A percentile compares a stretch with the other conserved stretches of the same genome.
These are phyloP conservation scores for Lizonia empirigonia DNA, from an alignment of 2,329 filamentous ascomycete genomes.

Conservation along the genomic window DNA sequence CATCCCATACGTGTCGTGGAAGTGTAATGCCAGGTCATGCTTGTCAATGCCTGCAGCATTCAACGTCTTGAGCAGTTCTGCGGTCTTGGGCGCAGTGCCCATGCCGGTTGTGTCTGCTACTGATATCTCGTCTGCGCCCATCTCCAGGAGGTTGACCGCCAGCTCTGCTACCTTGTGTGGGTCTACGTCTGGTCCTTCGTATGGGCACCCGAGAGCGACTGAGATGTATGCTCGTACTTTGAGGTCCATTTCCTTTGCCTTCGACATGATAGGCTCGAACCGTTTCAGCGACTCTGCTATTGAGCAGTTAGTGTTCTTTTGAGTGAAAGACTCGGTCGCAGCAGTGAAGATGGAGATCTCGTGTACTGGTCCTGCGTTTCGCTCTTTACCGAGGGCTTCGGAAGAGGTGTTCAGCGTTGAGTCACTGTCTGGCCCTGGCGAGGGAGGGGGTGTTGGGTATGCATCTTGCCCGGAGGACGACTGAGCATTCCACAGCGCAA, in stretches of 20 bases:
- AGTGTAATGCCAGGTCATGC: conserved; percentile 79
- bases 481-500: conserved; percentile 57
- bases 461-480: conserved; percentile 48
- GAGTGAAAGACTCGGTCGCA: conserved; percentile 79
- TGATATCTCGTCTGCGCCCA: conserved; percentile 89
- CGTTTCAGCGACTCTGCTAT: conserved; percentile 73
- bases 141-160: conserved; percentile 71
- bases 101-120: conserved; percentile 91
- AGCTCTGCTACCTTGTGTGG: conserved; percentile 66
- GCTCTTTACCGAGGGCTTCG: conserved; percentile 39
- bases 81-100: conserved; percentile 76
- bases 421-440: conserved; percentile 43
- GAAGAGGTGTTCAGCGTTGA: conserved; percentile 52
- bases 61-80: conserved; percentile 68
- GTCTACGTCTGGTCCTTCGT: conserved; percentile 66
- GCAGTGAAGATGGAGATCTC: conserved; percentile 83
- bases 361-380: conserved; percentile 22
- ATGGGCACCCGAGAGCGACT: conserved; percentile 76
- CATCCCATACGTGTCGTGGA: conserved; percentile 88
- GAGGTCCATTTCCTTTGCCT: conserved; percentile 68
- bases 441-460: conserved; percentile 55
- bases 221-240: conserved; percentile 79
- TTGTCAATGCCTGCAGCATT: conserved; percentile 69
- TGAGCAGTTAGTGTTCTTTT: conserved; percentile 81
- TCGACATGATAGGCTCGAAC: conserved; percentile 72